Evolutionary conservation across 1,139 yeast genomes (phyloP).

Genomic region (Geotrichum carabidarum): DNA sequence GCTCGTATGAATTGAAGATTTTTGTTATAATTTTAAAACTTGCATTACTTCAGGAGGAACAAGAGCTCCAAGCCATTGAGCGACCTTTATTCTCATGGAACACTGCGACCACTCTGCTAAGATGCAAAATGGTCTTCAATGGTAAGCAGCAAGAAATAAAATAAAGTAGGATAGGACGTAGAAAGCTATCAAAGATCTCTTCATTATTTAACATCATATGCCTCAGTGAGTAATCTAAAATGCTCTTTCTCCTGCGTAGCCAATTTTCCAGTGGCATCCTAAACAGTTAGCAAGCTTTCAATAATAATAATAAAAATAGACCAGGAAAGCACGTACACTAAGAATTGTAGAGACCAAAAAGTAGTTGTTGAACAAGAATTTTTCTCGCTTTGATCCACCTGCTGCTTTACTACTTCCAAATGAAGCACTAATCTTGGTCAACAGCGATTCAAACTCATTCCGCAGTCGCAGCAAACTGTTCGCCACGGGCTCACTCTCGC

Average conservation of each 20-base stretch:
- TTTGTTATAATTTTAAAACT: too few species aligned
- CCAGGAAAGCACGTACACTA: slow-evolving; percentile 14
- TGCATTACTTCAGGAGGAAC: too few species aligned
- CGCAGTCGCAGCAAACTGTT: slow-evolving; percentile 64
- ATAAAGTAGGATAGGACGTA: too few species aligned
- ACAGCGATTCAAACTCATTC: slow-evolving; percentile 70
- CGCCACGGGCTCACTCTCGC: slow-evolving; percentile 60
- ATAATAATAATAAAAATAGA: not conserved
- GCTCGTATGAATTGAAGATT: too few species aligned
- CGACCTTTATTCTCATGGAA: too few species aligned
- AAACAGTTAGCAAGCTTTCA: slow-evolving; percentile 25
- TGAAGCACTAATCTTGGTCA: slow-evolving; percentile 53
- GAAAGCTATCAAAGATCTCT: not conserved
- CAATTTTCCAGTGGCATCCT: slow-evolving; percentile 47
- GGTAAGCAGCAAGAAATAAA: too few species aligned
- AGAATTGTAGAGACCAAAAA: slow-evolving; percentile 39
- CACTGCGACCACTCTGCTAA: too few species aligned
- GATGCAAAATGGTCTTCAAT: too few species aligned
- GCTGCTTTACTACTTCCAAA: slow-evolving; percentile 3
- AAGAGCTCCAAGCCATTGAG: too few species aligned
- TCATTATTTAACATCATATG: slow-evolving; percentile 38
- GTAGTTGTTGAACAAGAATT: slow-evolving; percentile 74
- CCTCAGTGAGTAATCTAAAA: slow-evolving; percentile 56
- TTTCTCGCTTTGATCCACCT: slow-evolving; percentile 47
- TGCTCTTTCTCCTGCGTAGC: slow-evolving; percentile 58